Conservation (phyloP, 371 early-diverging fungal species). For the Mortierella sp. region DNA sequence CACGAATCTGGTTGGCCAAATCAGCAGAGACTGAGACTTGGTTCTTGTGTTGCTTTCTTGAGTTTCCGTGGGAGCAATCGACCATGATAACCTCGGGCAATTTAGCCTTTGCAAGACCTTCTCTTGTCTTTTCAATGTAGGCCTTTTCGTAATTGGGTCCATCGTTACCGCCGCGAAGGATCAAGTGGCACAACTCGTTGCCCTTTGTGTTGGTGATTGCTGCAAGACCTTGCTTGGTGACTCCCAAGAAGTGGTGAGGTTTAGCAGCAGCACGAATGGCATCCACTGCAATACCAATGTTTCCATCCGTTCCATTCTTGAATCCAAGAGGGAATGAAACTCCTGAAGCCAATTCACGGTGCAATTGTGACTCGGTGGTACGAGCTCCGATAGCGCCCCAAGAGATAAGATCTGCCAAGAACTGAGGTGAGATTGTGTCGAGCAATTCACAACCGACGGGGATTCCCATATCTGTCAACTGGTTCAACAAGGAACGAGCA, state of each 20-base stretch:
- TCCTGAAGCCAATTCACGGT: slow-evolving; percentile 91
- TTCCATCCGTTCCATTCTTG: slow-evolving; percentile 95
- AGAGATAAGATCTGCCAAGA: slow-evolving; percentile 77
- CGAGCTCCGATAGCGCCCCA: slow-evolving; percentile 96
- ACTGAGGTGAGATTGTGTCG: slow-evolving; percentile 75
- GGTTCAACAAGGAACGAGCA: slow-evolving; percentile 79
- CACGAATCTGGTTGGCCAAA: slow-evolving; percentile 57
- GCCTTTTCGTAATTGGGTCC: slow-evolving; percentile 89
- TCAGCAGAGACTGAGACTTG: slow-evolving; percentile 76
- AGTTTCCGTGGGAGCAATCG: slow-evolving; percentile 91
- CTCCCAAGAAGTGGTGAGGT: slow-evolving; percentile 95
- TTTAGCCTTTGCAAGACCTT: slow-evolving; percentile 70
- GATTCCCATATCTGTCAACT: slow-evolving; percentile 81
- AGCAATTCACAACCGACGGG: slow-evolving; percentile 89
- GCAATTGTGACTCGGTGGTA: slow-evolving; percentile 94
- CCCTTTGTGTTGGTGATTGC: slow-evolving; percentile 90
- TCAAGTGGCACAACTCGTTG: slow-evolving; percentile 78
- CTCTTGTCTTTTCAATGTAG: slow-evolving; percentile 66
- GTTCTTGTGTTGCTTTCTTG: slow-evolving; percentile 77
- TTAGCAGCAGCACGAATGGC: slow-evolving; percentile 90
- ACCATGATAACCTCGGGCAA: slow-evolving; percentile 78
- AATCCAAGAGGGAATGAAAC: slow-evolving; percentile 92
- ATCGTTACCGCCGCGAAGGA: slow-evolving; percentile 83
- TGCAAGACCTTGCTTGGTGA: slow-evolving; percentile 94
- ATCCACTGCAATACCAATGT: slow-evolving; percentile 87